A percentile compares a stretch with the other conserved stretches of the same genome.
These are phyloP conservation scores for Obelidium mucronatum DNA, from an alignment of 192 early-diverging fungal species.

Conservation along the genomic window DNA sequence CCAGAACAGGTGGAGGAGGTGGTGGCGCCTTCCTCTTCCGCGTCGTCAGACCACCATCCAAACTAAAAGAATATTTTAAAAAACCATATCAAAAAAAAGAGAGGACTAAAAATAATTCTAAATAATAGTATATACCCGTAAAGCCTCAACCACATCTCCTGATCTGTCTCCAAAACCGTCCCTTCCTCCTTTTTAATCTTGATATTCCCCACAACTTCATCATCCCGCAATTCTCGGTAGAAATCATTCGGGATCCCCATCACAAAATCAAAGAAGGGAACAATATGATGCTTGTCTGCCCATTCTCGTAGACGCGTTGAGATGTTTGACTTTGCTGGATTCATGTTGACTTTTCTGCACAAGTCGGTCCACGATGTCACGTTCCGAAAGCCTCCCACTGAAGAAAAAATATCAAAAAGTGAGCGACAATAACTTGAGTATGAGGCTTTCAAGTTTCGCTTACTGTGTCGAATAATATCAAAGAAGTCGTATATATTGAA, in stretches of 20 bases:
- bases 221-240: neutral
- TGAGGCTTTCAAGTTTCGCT: neutral
- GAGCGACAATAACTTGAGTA: too few relatives aligned
- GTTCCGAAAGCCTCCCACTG: neutral
- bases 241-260: slow-evolving; percentile 6
- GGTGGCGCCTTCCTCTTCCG: neutral
- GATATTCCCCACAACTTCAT: neutral
- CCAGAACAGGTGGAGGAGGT: neutral
- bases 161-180: slow-evolving; percentile 4
- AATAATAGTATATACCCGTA: too few relatives aligned
- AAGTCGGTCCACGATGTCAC: slow-evolving; percentile 13
- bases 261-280: slow-evolving; percentile 23
- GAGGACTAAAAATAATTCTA: too few relatives aligned
- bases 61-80: neutral
- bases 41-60: slow-evolving; percentile 21
- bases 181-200: slow-evolving; percentile 8
- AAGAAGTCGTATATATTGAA: slow-evolving; percentile 20
- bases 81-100: neutral
- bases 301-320: slow-evolving; percentile 26
- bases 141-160: slow-evolving; percentile 24
- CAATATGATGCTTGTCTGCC: slow-evolving; percentile 30
- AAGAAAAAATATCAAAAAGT: too few relatives aligned
- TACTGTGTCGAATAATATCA: neutral
- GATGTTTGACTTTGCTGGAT: slow-evolving; percentile 24
- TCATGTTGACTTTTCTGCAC: slow-evolving; percentile 6